These are phyloP conservation scores for Chytriomyces hyalinus DNA, from an alignment of 192 early-diverging fungal genomes.

Conservation along the genomic window DNA sequence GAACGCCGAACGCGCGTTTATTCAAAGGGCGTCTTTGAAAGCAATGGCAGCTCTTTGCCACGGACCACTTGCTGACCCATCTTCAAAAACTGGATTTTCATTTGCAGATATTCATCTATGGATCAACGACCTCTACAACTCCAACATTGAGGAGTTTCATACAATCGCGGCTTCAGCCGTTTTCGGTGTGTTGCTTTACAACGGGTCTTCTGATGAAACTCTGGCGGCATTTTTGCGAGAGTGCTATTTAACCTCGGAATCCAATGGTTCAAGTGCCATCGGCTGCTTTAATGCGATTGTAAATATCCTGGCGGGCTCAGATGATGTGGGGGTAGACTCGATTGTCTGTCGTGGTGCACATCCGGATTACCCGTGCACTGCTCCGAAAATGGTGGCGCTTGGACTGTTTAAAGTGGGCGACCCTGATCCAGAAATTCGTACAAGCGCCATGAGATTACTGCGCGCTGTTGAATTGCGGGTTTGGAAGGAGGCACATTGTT, in stretches of 20 bases:
- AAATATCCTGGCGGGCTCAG: conserved; percentile 61
- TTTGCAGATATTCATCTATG: conserved; percentile 45
- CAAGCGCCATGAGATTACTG: conserved; percentile 73
- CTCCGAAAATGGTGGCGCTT: conserved; percentile 47
- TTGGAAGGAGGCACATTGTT: conserved; percentile 39
- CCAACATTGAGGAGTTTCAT: conserved; percentile 49
- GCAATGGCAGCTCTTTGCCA: conserved; percentile 88
- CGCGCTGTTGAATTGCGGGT: conserved; percentile 72
- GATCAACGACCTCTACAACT: conserved; percentile 51
- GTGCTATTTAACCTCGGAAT: conserved; percentile 67
- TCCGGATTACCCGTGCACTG: conserved; percentile 64
- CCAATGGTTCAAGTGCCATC: conserved; percentile 58
- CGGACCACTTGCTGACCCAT: conserved; percentile 47
- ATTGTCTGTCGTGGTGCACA: conserved; percentile 19
- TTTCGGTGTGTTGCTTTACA: conserved; percentile 69
- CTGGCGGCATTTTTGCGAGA: conserved; percentile 69
- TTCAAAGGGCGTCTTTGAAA: conserved; percentile 81
- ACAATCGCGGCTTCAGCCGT: conserved; percentile 63
- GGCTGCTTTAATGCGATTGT: conserved; percentile 75
- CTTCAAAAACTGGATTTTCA: conserved; percentile 41
- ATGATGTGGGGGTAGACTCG: not conserved
- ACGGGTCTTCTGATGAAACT: conserved; percentile 50
- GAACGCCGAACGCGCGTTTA: conserved; percentile 75
- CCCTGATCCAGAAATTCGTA: conserved; percentile 68
- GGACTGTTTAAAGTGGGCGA: conserved; percentile 84